These are phyloP conservation scores for Epithemia pelagica DNA, from an alignment of 108 stramenopile genomes.

Conservation along the genomic window DNA sequence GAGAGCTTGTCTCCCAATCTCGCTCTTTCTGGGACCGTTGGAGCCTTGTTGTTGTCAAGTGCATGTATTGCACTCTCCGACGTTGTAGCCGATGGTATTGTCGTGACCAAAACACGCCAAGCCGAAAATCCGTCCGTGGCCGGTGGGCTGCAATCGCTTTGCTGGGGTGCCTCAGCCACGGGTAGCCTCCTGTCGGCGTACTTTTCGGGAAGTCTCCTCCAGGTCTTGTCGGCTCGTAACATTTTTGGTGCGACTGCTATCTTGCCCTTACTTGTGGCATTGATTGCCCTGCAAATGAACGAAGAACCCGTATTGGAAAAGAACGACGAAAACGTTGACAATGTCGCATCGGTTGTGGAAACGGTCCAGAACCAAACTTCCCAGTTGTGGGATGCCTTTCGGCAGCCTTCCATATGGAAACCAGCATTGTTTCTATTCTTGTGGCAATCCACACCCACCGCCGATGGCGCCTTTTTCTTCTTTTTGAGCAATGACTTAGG, in stretches of 20 bases:
- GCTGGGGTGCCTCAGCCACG: conserved; percentile 87
- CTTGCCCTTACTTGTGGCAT: conserved; percentile 79
- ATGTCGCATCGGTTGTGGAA: not conserved
- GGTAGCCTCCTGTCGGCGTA: conserved; percentile 88
- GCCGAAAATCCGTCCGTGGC: conserved; percentile 59
- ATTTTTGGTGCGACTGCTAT: conserved; percentile 84
- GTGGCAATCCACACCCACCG: conserved; percentile 92
- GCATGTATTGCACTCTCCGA: conserved; percentile 87
- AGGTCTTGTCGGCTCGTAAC: conserved; percentile 75
- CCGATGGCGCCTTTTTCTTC: conserved; percentile 90
- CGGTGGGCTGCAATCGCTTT: conserved; percentile 82
- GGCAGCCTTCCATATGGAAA: conserved; percentile 78
- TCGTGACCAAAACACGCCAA: conserved; percentile 82
- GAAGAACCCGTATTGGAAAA: conserved; percentile 43
- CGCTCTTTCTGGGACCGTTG: conserved; percentile 35
- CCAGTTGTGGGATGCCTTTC: conserved; percentile 70
- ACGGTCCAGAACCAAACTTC: conserved; percentile 56
- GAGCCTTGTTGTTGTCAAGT: conserved; percentile 49
- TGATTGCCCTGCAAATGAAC: conserved; percentile 65
- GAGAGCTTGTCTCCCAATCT: conserved; percentile 6
- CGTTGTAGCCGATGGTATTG: conserved; percentile 95
- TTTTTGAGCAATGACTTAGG: conserved; percentile 90
- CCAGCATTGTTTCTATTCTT: conserved; percentile 90
- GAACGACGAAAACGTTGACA: conserved; percentile 1
- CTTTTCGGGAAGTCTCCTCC: conserved; percentile 80